phyloP scores from a whole-genome alignment of 192 early-diverging fungal genomes.

The Pecoramyces ruminantium region DNA sequence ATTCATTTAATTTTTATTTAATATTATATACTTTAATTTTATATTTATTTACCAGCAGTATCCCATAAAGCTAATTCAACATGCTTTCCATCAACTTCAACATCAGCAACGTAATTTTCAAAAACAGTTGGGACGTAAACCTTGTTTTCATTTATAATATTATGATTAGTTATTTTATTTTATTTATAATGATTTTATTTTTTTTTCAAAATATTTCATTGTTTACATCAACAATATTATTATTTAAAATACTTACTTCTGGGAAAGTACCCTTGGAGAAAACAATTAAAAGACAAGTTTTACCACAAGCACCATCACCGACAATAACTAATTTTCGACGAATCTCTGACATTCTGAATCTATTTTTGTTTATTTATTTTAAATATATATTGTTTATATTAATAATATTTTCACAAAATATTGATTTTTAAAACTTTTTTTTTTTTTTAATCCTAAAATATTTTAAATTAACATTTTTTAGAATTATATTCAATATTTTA shows the following conservation, averaged over 20 bases:
- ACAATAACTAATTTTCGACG: slow-evolving; percentile 77
- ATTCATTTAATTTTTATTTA: not conserved
- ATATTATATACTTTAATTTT: not conserved
- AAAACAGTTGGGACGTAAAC: slow-evolving; percentile 62
- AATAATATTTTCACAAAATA: no score
- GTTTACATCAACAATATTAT: no score
- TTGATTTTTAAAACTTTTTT: no score
- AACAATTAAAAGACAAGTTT: slow-evolving; percentile 75
- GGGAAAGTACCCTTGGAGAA: slow-evolving; percentile 75
- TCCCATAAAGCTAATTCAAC: slow-evolving; percentile 89
- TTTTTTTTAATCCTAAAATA: no score
- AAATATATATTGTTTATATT: no score
- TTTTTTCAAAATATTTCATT: not conserved
- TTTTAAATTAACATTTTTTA: no score
- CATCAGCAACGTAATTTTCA: slow-evolving; percentile 82
- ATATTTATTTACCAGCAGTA: slow-evolving; percentile 45
- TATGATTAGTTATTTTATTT: not conserved
- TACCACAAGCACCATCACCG: slow-evolving; percentile 84
- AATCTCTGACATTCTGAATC: slow-evolving; percentile 38
- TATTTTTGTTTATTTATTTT: not conserved
- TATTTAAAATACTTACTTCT: slow-evolving; percentile 32
- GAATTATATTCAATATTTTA: no score
- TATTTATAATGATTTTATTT: not conserved
- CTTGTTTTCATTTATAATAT: slow-evolving; percentile 13
- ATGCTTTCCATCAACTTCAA: slow-evolving; percentile 66